phyloP scores from a whole-genome alignment of 805 yeast species.

The Diddensiella santjacobensis region DNA sequence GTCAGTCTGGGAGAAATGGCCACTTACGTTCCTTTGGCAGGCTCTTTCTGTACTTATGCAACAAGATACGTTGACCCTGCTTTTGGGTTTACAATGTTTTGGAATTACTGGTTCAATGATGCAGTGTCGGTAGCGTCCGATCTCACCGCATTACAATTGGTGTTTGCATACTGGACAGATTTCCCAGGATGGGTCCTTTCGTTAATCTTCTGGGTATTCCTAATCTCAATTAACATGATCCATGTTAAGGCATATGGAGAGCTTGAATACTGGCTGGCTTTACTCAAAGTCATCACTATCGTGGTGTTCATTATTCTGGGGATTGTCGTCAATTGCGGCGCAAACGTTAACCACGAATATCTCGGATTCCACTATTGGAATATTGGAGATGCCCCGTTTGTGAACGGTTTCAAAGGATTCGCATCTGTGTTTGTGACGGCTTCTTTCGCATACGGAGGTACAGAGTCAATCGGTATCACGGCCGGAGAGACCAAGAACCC shows the following conservation, averaged over 20 bases:
- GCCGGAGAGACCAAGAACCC: slow-evolving; percentile 65
- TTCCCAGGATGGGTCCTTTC: slow-evolving; percentile 50
- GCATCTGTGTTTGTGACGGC: slow-evolving; percentile 57
- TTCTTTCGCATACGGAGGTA: slow-evolving; percentile 55
- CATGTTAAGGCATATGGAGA: slow-evolving; percentile 54
- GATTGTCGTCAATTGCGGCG: slow-evolving; percentile 56
- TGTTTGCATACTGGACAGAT: slow-evolving; percentile 46
- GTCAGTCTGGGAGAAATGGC: slow-evolving; percentile 55
- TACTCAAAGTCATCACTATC: slow-evolving; percentile 61
- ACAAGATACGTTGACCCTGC: slow-evolving; percentile 48
- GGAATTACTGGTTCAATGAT: slow-evolving; percentile 51
- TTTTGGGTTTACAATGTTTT: slow-evolving; percentile 49
- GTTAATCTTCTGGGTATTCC: slow-evolving; percentile 50
- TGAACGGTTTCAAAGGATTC: slow-evolving; percentile 36
- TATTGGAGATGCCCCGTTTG: slow-evolving; percentile 44
- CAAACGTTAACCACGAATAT: slow-evolving; percentile 45
- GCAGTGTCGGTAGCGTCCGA: slow-evolving; percentile 48
- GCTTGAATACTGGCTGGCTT: slow-evolving; percentile 65
- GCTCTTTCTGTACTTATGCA: slow-evolving; percentile 51
- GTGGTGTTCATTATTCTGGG: slow-evolving; percentile 58
- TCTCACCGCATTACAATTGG: slow-evolving; percentile 45
- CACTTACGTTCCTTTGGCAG: slow-evolving; percentile 50
- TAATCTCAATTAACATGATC: slow-evolving; percentile 44
- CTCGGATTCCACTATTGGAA: slow-evolving; percentile 58
- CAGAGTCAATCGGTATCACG: slow-evolving; percentile 54